Conservation (phyloP, 805 yeast species). For the Ogataea wickerhamii region DNA sequence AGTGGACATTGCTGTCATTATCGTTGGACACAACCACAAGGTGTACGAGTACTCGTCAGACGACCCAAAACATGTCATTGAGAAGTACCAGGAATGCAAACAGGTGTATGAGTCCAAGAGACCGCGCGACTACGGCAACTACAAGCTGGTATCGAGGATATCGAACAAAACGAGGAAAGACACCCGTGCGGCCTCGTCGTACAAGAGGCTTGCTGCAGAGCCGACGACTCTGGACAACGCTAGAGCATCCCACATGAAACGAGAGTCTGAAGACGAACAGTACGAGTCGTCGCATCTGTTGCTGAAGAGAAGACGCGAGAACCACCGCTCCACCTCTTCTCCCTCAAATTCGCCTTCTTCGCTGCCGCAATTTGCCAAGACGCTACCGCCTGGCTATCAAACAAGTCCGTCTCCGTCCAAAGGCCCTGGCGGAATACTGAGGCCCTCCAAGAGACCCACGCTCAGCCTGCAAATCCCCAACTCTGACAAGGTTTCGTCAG, state of each 20-base stretch:
- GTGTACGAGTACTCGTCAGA: slow-evolving; percentile 82
- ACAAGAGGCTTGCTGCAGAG: not conserved
- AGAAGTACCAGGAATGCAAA: slow-evolving; percentile 31
- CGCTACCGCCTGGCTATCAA: not conserved
- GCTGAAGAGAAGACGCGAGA: slow-evolving; percentile 1
- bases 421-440: not conserved
- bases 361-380: slow-evolving; percentile 1
- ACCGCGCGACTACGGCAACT: slow-evolving; percentile 66
- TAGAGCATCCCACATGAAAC: not conserved
- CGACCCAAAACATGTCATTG: slow-evolving; percentile 50
- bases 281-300: not conserved
- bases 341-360: slow-evolving; percentile 3
- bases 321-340: not conserved
- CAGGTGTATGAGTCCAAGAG: slow-evolving; percentile 54
- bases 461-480: slow-evolving; percentile 63
- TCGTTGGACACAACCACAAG: slow-evolving; percentile 77
- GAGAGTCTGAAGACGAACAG: not conserved
- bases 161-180: slow-evolving; percentile 23
- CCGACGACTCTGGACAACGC: not conserved
- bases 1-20: slow-evolving; percentile 87
- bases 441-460: slow-evolving; percentile 46
- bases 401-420: slow-evolving; percentile 1
- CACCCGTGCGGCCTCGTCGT: slow-evolving; percentile 8
- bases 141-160: slow-evolving; percentile 34
- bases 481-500: slow-evolving; percentile 26